Percentiles rank a stretch among this genome's conserved stretches.
These are phyloP conservation scores for Larix kaempferi DNA, from an alignment of 75 land plant species.

Conservation along the genomic window DNA sequence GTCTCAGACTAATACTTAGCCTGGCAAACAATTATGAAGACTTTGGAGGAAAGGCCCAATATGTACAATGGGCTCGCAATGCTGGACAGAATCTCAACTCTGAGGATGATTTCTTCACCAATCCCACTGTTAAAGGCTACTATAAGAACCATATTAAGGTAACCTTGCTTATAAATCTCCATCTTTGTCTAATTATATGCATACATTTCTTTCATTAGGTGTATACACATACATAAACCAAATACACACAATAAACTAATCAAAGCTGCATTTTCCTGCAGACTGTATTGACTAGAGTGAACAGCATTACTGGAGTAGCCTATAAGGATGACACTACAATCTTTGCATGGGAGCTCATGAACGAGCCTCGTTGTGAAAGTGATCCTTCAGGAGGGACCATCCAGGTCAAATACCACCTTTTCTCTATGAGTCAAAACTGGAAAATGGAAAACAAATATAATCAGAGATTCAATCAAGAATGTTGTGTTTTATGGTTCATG, in stretches of 20 bases:
- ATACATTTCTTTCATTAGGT: background rate
- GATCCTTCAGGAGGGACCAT: slow-evolving; percentile 34
- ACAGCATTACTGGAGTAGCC: slow-evolving; percentile 41
- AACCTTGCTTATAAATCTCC: background rate
- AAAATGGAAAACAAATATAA: background rate
- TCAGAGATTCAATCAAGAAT: background rate
- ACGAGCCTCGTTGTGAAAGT: slow-evolving; percentile 41
- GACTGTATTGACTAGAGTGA: slow-evolving; percentile 43
- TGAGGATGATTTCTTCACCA: slow-evolving; percentile 78
- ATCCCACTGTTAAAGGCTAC: slow-evolving; percentile 55
- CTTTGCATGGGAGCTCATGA: slow-evolving; percentile 74
- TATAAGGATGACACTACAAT: slow-evolving; percentile 62
- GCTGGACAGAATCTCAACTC: slow-evolving; percentile 37
- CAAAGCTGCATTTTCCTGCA: slow-evolving; percentile 1
- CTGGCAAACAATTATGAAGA: slow-evolving; percentile 68
- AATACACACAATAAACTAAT: background rate
- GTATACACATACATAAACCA: too few relatives aligned
- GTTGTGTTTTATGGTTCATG: background rate
- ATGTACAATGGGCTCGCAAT: slow-evolving; percentile 85
- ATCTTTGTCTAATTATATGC: background rate
- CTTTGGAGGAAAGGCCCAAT: slow-evolving; percentile 81
- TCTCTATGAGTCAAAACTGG: background rate
- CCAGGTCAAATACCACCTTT: slow-evolving; percentile 12
- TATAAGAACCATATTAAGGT: slow-evolving; percentile 82
- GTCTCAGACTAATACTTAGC: slow-evolving; percentile 70